phyloP scores from a whole-genome alignment of 2,329 filamentous ascomycete species.

The Talaromyces rugulosus region DNA sequence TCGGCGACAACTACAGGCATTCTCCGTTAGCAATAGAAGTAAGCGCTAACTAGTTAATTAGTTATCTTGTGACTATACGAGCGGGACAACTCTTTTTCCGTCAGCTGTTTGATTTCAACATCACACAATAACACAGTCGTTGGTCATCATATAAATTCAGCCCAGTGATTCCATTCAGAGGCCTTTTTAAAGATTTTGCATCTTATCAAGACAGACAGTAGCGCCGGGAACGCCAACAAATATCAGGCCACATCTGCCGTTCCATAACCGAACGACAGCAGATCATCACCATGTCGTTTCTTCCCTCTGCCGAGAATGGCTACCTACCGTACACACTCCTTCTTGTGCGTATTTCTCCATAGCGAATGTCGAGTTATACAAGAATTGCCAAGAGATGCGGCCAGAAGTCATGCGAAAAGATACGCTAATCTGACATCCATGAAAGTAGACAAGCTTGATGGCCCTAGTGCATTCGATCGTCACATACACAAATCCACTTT shows the following conservation, averaged over 20 bases:
- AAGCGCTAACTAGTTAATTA: no score
- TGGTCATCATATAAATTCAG: no score
- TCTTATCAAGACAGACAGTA: no score
- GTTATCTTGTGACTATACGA: no score
- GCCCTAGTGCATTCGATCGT: slow-evolving; percentile 23
- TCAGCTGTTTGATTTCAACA: no score
- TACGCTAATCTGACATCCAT: not conserved
- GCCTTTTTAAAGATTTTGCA: no score
- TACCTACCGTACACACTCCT: slow-evolving; percentile 29
- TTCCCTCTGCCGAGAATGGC: slow-evolving; percentile 15
- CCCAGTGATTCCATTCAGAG: no score
- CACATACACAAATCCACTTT: slow-evolving; percentile 23
- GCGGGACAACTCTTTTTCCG: no score
- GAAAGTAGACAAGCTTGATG: slow-evolving; percentile 16
- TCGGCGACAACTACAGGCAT: not conserved
- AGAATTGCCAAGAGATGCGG: not conserved
- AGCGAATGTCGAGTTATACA: not conserved
- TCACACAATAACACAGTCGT: not conserved
- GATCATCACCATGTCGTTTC: not conserved
- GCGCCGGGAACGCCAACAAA: not conserved
- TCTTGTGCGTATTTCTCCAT: slow-evolving; percentile 8
- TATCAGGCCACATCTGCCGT: not conserved
- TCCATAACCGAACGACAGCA: not conserved
- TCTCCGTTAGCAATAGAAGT: not conserved
- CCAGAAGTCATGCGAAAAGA: not conserved